A percentile compares a stretch with the other conserved stretches of the same genome.
Conservation (phyloP, 306 rosid genomes). For the Lupinus albus region DNA sequence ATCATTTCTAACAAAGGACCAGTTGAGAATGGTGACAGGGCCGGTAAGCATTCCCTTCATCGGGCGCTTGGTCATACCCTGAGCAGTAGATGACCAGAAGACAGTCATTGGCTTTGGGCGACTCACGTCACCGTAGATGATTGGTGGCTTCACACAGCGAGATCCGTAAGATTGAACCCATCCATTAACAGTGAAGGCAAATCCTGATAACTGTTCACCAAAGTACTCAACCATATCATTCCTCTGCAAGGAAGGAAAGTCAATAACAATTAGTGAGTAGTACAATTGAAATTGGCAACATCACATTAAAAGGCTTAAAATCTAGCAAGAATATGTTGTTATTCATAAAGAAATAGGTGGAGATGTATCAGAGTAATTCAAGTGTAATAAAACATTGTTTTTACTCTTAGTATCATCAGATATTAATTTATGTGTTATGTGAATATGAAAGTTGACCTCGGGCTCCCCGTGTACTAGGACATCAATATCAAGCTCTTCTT, state of each 20-base stretch:
- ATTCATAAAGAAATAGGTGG: conserved; percentile 1
- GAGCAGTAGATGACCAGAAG: conserved; percentile 85
- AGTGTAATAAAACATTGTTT: conserved; percentile 19
- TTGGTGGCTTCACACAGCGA: conserved; percentile 95
- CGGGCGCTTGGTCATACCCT: conserved; percentile 78
- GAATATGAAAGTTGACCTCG: conserved; percentile 61
- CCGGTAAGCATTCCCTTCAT: conserved; percentile 98
- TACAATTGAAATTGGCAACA: neutral
- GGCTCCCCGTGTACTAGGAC: conserved; percentile 93
- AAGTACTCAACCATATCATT: conserved; percentile 94
- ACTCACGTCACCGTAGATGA: conserved; percentile 89
- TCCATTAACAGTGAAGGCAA: conserved; percentile 82
- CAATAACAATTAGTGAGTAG: conserved; percentile 34
- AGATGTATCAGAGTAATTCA: neutral
- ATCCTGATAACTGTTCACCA: conserved; percentile 86
- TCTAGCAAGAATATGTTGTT: neutral
- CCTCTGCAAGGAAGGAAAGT: conserved; percentile 58
- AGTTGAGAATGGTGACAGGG: conserved; percentile 91
- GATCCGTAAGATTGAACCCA: conserved; percentile 96
- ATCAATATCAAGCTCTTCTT: conserved; percentile 85
- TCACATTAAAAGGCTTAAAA: neutral
- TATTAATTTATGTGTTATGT: neutral
- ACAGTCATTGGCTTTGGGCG: conserved; percentile 92
- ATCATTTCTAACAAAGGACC: conserved; percentile 87
- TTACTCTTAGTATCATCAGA: neutral